A percentile compares a stretch with the other conserved stretches of the same genome.
phyloP scores from a whole-genome alignment of 805 yeast species.

The Myxozyma udenii region DNA sequence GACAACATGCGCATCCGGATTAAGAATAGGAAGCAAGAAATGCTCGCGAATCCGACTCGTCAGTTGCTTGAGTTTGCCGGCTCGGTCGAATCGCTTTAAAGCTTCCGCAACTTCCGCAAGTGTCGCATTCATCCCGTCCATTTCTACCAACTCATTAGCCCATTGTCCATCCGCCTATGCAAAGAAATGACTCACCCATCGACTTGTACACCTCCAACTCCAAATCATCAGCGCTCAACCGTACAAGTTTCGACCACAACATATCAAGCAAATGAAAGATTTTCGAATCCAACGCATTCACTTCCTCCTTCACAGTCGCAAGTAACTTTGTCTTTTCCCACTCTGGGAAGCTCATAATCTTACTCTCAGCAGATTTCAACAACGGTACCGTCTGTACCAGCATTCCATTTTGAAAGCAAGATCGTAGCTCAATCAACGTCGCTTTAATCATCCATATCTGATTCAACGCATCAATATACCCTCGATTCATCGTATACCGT shows the following conservation, averaged over 20 bases:
- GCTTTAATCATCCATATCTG: slow-evolving; percentile 24
- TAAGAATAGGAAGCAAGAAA: slow-evolving; percentile 4
- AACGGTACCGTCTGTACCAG: slow-evolving; percentile 18
- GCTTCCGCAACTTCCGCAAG: slow-evolving; percentile 17
- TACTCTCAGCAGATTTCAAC: slow-evolving; percentile 20
- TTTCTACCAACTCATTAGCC: neutral
- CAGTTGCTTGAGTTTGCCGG: slow-evolving; percentile 19
- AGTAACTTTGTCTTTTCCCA: slow-evolving; percentile 22
- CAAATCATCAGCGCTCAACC: neutral
- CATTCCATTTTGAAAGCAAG: slow-evolving; percentile 14
- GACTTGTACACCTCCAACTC: slow-evolving; percentile 3
- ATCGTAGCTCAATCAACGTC: slow-evolving; percentile 21
- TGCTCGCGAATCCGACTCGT: slow-evolving; percentile 3
- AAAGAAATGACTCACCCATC: slow-evolving; percentile 2
- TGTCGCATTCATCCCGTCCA: neutral
- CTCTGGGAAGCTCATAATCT: slow-evolving; percentile 18
- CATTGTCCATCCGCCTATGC: too few relatives aligned
- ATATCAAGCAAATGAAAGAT: slow-evolving; percentile 18
- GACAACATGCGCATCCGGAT: neutral
- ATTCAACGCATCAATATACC: slow-evolving; percentile 21
- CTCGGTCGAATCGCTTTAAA: slow-evolving; percentile 15
- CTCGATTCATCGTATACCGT: slow-evolving; percentile 1
- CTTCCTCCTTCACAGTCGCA: slow-evolving; percentile 23
- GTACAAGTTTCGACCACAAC: slow-evolving; percentile 14
- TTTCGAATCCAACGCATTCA: slow-evolving; percentile 16